Conservation (phyloP, 306 rosid species). For the Oemleria cerasiformis region DNA sequence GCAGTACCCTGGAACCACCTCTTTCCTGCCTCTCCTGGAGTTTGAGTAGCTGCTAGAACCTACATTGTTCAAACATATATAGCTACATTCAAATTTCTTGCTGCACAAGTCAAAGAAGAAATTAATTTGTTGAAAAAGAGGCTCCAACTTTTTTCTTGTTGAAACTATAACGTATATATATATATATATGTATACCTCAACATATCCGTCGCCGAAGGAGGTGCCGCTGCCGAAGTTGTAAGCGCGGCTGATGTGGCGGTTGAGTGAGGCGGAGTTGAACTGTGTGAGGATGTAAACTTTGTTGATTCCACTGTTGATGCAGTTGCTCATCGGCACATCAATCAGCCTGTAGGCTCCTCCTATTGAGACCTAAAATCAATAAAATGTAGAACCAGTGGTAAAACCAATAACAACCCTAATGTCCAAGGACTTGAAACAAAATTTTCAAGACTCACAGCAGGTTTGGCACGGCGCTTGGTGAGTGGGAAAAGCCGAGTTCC, state of each 20-base stretch:
- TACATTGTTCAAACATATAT: not conserved
- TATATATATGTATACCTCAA: conserved; percentile 50
- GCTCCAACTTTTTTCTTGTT: no score
- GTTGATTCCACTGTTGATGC: conserved; percentile 94
- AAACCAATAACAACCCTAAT: not conserved
- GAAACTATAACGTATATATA: no score
- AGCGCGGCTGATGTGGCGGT: conserved; percentile 86
- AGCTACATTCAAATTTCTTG: no score
- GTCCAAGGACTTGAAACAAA: not conserved
- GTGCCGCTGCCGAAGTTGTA: conserved; percentile 71
- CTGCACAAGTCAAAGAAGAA: no score
- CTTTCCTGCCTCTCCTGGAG: conserved; percentile 83
- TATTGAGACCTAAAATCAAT: conserved; percentile 56
- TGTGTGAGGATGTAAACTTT: conserved; percentile 93
- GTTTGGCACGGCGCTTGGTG: conserved; percentile 90
- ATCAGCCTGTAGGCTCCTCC: conserved; percentile 91
- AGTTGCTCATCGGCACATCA: conserved; percentile 98
- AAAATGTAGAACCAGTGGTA: conserved; percentile 4
- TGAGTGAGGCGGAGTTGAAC: conserved; percentile 90
- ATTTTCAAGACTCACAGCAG: conserved; percentile 56
- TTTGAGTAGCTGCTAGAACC: conserved; percentile 99
- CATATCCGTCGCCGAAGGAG: conserved; percentile 80
- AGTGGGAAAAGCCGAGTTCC: conserved; percentile 96
- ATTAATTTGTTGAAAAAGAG: no score
- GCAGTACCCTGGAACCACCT: conserved; percentile 97